phyloP scores from a whole-genome alignment of 148 eudicot genomes.

The Rhododendron griersonianum region DNA sequence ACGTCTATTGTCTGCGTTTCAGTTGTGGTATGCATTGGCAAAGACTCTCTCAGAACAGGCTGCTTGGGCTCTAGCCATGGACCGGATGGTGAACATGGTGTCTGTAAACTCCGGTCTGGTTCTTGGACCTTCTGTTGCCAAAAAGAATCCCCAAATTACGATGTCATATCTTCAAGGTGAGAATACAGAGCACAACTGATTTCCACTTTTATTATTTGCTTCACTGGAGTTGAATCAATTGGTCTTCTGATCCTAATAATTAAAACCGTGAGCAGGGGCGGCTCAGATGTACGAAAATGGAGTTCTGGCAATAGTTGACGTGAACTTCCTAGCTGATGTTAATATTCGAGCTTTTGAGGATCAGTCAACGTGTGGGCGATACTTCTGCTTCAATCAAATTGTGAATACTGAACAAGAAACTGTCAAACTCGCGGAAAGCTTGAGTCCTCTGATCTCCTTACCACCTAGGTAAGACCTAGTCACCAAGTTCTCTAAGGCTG shows the following conservation, averaged over 20 bases:
- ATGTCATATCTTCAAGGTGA: slow-evolving; percentile 35
- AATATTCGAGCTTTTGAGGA: slow-evolving; percentile 32
- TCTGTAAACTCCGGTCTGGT: slow-evolving; percentile 31
- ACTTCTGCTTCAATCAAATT: slow-evolving; percentile 31
- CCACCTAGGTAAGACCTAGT: slow-evolving; percentile 31
- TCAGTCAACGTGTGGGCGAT: slow-evolving; percentile 27
- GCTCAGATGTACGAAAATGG: slow-evolving; percentile 37
- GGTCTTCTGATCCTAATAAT: not conserved
- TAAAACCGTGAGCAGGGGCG: slow-evolving; percentile 20
- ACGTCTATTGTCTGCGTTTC: not conserved
- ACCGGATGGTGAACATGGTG: slow-evolving; percentile 33
- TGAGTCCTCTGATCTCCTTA: slow-evolving; percentile 32
- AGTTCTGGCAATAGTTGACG: slow-evolving; percentile 28
- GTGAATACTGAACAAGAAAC: slow-evolving; percentile 27
- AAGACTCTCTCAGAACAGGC: slow-evolving; percentile 38
- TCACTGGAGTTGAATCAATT: not conserved
- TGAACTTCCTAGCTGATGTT: slow-evolving; percentile 27
- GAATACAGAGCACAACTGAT: not conserved
- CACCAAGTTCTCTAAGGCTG: not conserved
- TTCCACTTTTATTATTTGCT: not conserved
- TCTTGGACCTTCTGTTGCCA: slow-evolving; percentile 27
- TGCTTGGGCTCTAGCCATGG: slow-evolving; percentile 45
- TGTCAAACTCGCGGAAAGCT: slow-evolving; percentile 23
- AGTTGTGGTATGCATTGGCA: slow-evolving; percentile 36
- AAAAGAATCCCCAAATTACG: slow-evolving; percentile 25